Conservation (phyloP, 1,284 basidiomycete species). For the Irpex sp. region DNA sequence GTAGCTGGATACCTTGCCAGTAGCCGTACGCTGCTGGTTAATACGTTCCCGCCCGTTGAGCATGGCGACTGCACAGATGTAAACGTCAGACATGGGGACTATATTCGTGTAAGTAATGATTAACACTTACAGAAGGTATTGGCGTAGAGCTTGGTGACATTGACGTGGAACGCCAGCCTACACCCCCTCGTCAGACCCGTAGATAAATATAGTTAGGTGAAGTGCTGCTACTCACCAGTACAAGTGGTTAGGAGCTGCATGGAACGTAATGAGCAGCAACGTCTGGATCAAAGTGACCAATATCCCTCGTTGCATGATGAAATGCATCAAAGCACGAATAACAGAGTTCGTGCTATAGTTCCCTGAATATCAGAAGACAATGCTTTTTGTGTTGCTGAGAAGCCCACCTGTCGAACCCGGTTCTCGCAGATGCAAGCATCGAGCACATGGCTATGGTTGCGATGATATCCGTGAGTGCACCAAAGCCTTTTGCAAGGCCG, state of each 20-base stretch:
- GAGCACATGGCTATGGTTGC: slow-evolving; percentile 40
- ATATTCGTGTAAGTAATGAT: neutral
- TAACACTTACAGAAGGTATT: slow-evolving; percentile 29
- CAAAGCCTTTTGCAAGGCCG: slow-evolving; percentile 40
- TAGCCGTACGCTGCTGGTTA: neutral
- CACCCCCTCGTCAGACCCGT: neutral
- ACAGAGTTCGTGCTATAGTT: slow-evolving; percentile 30
- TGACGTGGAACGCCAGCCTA: slow-evolving; percentile 35
- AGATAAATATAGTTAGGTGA: neutral
- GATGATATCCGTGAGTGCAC: slow-evolving; percentile 37
- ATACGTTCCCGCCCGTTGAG: slow-evolving; percentile 7
- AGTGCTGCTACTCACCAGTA: slow-evolving; percentile 23
- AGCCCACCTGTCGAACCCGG: slow-evolving; percentile 30
- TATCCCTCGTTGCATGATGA: slow-evolving; percentile 30
- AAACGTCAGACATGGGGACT: neutral
- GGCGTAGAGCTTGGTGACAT: slow-evolving; percentile 34
- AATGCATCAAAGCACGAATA: slow-evolving; percentile 32
- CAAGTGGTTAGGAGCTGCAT: slow-evolving; percentile 23
- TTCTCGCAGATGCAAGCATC: slow-evolving; percentile 31
- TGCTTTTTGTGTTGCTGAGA: neutral
- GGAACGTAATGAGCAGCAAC: slow-evolving; percentile 32
- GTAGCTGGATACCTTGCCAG: neutral
- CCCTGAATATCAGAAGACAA: neutral
- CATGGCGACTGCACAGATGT: neutral
- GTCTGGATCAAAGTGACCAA: slow-evolving; percentile 33